Evolutionary conservation across 148 eudicot species (phyloP).

Genomic region (Cornus kousa): DNA sequence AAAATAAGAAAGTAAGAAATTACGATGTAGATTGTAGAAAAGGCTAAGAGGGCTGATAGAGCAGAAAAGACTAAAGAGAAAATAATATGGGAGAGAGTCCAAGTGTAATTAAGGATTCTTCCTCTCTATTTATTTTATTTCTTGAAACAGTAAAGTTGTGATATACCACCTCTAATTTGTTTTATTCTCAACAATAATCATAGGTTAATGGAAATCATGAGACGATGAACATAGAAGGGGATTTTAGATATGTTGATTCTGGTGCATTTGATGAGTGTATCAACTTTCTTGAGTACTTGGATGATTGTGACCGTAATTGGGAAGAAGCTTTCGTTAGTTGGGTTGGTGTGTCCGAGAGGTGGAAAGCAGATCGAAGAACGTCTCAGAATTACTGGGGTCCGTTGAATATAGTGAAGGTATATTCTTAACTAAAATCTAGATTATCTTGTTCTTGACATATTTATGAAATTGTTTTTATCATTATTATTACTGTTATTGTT

Average conservation of each 20-base stretch:
- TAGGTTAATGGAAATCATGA: constrained; percentile 98
- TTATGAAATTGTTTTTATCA: not conserved
- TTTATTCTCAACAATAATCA: not conserved
- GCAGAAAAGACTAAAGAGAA: too few relatives aligned
- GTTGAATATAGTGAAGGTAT: constrained; percentile 88
- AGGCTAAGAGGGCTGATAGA: too few relatives aligned
- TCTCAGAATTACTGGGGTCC: constrained; percentile 69
- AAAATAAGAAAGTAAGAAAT: too few relatives aligned
- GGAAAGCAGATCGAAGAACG: constrained; percentile 55
- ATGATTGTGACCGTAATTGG: constrained; percentile 70
- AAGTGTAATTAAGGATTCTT: too few relatives aligned
- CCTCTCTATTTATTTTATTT: too few relatives aligned
- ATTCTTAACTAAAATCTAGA: constrained; percentile 6
- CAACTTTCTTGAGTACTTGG: constrained; percentile 76
- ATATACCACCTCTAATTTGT: too few relatives aligned
- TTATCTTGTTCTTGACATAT: not conserved
- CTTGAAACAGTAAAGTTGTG: too few relatives aligned
- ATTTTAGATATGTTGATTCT: constrained; percentile 85
- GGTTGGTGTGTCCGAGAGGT: constrained; percentile 55
- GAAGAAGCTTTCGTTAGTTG: constrained; percentile 81
- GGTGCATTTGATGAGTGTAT: constrained; percentile 87
- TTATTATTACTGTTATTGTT: not conserved
- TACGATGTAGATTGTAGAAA: too few relatives aligned
- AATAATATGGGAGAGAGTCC: too few relatives aligned
- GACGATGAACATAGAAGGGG: constrained; percentile 93